Base-by-base conservation (phyloP, 768 basidiomycete genomes). In the Rhodotorula kratochvilovae region DNA sequence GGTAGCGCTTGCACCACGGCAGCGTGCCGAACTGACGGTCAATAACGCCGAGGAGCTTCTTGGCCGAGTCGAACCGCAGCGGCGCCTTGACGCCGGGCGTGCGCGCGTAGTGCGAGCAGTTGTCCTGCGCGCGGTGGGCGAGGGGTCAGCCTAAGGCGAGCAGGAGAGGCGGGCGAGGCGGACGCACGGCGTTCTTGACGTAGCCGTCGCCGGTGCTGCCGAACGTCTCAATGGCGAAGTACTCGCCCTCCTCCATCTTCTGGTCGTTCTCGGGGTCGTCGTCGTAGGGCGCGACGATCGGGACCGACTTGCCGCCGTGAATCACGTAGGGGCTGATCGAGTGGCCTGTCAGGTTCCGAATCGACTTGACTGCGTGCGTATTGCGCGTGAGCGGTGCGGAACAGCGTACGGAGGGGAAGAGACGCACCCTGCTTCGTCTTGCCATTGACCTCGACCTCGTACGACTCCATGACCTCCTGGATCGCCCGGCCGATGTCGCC, bases 181-280 rank as follows among this genome's bases (percentile, higher is more conserved):
- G 23, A 78, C 83, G 76, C 76, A 91, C 91, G 71, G 85, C 85
- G 77, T 98, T 95, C 25, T 91, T 84, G 31, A 96, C 91, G 35
- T 87, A 84, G 15, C 94, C 96, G 53, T 89, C 85, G 25, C 96
- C 95, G 1, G 95, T 98, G n/a, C 90, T 91, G 19, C 96, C 96
- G 80, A 99, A 99, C 3, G 96, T 99, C 81, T 99, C 96, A 66
- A 99, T 95, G 16, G 96, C 96, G 80, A 91, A 99, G 79, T 98
- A 97, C 78, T 98, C 96, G 51, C 94, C 96, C 81, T 99, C 96
- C 79, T 98, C 96, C 96, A 99, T 99, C 82, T 91, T 95, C 23
- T 90, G 91, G 71, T 89, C 87, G 79, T 96, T 93, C 43, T 88
- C 86, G 1, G 73, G 72, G 56, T 75, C 66, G 61, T 70, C 69